Evolutionary conservation across 2,329 filamentous ascomycete species (phyloP).

Genomic region (Ceratocystis alfenasii): DNA sequence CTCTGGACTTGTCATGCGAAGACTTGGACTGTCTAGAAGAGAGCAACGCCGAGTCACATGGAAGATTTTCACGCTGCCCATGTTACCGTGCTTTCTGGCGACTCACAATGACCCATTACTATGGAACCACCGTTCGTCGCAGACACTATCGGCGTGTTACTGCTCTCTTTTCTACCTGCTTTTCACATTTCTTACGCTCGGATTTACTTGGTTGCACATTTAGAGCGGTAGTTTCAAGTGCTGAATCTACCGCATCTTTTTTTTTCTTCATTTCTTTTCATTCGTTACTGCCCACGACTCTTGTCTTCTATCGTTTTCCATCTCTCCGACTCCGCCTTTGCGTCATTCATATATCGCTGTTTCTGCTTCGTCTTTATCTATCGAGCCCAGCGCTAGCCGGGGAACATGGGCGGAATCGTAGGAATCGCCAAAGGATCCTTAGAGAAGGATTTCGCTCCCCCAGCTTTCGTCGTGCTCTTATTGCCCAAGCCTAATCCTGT

Average conservation of each 20-base stretch:
- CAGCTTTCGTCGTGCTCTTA: slow-evolving; percentile 3
- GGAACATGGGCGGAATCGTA: background rate
- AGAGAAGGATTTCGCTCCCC: slow-evolving; percentile 6
- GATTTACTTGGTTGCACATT: slow-evolving; percentile 11
- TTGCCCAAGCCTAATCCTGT: slow-evolving; percentile 4
- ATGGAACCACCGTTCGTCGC: background rate
- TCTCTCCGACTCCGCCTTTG: background rate
- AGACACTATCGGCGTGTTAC: background rate
- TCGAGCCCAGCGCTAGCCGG: too few relatives aligned
- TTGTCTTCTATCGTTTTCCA: background rate
- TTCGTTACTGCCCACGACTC: background rate
- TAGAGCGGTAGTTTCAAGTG: slow-evolving; percentile 15
- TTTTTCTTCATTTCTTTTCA: background rate
- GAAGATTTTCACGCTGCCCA: background rate
- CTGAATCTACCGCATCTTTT: slow-evolving; percentile 16
- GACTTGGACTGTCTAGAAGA: background rate
- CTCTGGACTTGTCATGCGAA: background rate
- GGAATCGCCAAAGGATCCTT: background rate
- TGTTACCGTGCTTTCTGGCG: slow-evolving; percentile 4
- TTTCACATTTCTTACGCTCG: slow-evolving; percentile 6
- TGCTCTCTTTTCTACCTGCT: slow-evolving; percentile 10
- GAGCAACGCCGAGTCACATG: background rate
- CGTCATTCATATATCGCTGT: background rate
- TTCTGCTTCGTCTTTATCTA: too few relatives aligned
- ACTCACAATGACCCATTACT: background rate